Conservation (phyloP, 176 grass and related monocot genomes). For the Miscanthus lutarioriparius region DNA sequence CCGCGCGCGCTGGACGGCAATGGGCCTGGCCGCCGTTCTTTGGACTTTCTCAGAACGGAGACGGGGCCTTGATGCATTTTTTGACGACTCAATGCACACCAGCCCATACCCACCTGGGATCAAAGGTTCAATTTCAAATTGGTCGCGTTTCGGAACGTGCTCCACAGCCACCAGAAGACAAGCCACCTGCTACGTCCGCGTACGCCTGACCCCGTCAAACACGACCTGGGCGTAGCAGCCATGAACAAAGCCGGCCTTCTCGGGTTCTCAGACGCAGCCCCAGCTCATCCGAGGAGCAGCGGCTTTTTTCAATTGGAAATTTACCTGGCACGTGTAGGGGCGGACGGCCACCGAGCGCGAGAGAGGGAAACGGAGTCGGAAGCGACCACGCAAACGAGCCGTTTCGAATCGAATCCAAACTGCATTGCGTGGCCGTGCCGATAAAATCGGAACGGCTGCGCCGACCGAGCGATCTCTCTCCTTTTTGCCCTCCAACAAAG, state of each 20-base stretch:
- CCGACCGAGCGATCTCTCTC: neutral
- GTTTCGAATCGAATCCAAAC: slow-evolving; percentile 8
- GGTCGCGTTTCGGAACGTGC: neutral
- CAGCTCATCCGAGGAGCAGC: neutral
- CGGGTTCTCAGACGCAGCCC: slow-evolving; percentile 43
- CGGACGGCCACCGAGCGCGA: neutral
- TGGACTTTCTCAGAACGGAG: neutral
- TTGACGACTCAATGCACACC: neutral
- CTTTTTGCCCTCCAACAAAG: neutral
- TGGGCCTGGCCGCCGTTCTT: neutral
- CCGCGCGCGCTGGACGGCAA: neutral
- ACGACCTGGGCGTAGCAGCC: neutral
- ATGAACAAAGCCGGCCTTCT: slow-evolving; percentile 46
- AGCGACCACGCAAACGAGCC: neutral
- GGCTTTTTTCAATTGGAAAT: neutral
- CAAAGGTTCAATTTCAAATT: neutral
- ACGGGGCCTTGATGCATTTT: neutral
- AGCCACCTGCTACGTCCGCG: neutral
- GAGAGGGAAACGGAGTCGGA: neutral
- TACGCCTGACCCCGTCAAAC: slow-evolving; percentile 39
- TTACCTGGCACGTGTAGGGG: neutral
- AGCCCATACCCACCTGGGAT: neutral
- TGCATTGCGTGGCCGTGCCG: slow-evolving; percentile 20
- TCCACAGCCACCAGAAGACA: neutral
- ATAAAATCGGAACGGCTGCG: slow-evolving; percentile 35